Percentiles rank a stretch among this genome's conserved stretches.
Conservation (phyloP, 202 grass and related monocot species). For the Carex sylvatica region DNA sequence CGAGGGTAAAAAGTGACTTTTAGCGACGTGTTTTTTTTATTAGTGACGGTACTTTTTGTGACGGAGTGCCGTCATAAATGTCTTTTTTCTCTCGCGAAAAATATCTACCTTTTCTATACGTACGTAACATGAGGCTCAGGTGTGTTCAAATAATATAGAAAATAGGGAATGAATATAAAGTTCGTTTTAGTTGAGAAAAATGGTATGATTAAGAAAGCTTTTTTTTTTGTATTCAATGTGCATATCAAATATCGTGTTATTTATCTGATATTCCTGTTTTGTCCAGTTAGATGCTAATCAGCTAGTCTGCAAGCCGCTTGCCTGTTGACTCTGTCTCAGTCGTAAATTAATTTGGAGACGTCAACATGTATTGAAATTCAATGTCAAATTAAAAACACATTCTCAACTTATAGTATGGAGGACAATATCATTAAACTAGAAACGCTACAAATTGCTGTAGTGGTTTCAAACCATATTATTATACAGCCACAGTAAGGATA, state of each 20-base stretch:
- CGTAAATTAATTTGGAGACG: neutral
- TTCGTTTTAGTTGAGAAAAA: neutral
- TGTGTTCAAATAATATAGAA: neutral
- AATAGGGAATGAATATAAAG: neutral
- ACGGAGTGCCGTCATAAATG: no score
- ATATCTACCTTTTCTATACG: no score
- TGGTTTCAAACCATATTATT: constrained; percentile 1
- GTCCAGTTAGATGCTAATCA: neutral
- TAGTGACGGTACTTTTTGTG: no score
- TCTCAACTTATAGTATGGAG: neutral
- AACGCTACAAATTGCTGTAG: neutral
- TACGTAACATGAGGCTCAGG: neutral
- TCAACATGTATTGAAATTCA: neutral
- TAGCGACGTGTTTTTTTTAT: no score
- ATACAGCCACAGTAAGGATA: neutral
- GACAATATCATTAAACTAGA: neutral
- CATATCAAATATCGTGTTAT: neutral
- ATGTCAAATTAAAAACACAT: neutral
- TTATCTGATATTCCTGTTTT: neutral
- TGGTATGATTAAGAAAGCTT: neutral
- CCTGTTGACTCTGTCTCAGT: neutral
- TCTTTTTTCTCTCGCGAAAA: no score
- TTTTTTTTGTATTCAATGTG: neutral
- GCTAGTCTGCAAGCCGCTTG: neutral
- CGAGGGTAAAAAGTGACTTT: no score